Conservation (phyloP, 768 basidiomycete species). For the Termitomyces sp. region DNA sequence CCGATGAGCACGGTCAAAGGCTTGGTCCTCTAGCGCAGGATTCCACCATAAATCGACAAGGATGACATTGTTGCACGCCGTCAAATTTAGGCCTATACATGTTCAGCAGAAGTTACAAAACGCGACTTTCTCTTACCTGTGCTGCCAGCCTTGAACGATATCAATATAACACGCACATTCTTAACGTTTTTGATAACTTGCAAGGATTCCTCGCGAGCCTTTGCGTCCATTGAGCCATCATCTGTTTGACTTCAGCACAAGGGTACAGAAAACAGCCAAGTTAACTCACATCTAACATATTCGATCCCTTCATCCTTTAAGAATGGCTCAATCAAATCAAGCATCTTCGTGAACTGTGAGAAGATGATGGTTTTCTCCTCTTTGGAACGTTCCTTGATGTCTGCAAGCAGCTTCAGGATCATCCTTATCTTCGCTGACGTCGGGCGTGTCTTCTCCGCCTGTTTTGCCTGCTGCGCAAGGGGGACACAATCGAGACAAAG, state of each 20-base stretch:
- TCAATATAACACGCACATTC: slow-evolving; percentile 71
- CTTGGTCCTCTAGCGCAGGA: slow-evolving; percentile 89
- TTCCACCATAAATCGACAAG: slow-evolving; percentile 96
- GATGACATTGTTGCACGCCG: slow-evolving; percentile 91
- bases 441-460: slow-evolving; percentile 50
- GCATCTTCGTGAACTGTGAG: slow-evolving; percentile 86
- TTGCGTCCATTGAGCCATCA: slow-evolving; percentile 81
- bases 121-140: slow-evolving; percentile 49
- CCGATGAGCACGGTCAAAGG: slow-evolving; percentile 88
- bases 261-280: slow-evolving; percentile 1
- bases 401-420: slow-evolving; percentile 64
- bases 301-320: slow-evolving; percentile 59
- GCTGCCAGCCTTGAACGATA: slow-evolving; percentile 95
- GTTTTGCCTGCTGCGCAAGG: slow-evolving; percentile 41
- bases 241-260: slow-evolving; percentile 41
- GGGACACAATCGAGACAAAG: slow-evolving; percentile 59
- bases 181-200: slow-evolving; percentile 61
- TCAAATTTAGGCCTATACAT: slow-evolving; percentile 72
- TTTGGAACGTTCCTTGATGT: slow-evolving; percentile 53
- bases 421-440: slow-evolving; percentile 85
- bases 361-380: slow-evolving; percentile 95
- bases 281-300: slow-evolving; percentile 79
- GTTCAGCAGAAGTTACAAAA: neutral
- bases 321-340: slow-evolving; percentile 85
- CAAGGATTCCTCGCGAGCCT: slow-evolving; percentile 71